Evolutionary conservation across 2,329 filamentous ascomycete genomes (phyloP).

Genomic region (Trichoderma brevicompactum): DNA sequence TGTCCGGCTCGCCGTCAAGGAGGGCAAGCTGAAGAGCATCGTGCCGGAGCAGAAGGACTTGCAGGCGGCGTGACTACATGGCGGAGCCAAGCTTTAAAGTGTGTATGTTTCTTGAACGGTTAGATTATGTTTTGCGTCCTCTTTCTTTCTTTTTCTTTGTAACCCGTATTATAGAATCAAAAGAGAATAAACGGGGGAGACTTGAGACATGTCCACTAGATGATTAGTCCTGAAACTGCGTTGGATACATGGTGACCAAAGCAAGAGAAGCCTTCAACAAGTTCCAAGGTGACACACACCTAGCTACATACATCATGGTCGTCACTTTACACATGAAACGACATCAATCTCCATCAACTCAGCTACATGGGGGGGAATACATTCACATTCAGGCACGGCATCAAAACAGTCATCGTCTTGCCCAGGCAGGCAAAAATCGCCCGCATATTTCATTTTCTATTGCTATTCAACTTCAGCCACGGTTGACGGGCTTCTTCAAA

Average conservation of each 20-base stretch:
- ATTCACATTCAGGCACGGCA: neutral
- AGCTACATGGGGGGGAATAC: no score
- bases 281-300: neutral
- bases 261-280: no score
- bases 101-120: neutral
- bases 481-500: constrained; percentile 48
- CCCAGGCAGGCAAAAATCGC: constrained; percentile 23
- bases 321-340: no score
- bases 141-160: neutral
- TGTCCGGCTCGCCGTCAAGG: constrained; percentile 64
- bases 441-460: constrained; percentile 20
- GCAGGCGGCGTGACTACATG: constrained; percentile 7
- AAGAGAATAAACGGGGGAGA: neutral
- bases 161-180: constrained; percentile 1
- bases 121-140: no score
- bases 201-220: neutral
- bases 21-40: constrained; percentile 66
- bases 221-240: neutral
- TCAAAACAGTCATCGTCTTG: neutral
- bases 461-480: constrained; percentile 41
- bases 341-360: no score
- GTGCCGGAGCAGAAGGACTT: constrained; percentile 69
- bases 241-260: no score
- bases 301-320: neutral
- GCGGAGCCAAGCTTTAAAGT: neutral